Evolutionary conservation across 768 basidiomycete genomes (phyloP), one percentile per base, ranked within the genome.

Genomic region (Fistulinella prunicolor): DNA sequence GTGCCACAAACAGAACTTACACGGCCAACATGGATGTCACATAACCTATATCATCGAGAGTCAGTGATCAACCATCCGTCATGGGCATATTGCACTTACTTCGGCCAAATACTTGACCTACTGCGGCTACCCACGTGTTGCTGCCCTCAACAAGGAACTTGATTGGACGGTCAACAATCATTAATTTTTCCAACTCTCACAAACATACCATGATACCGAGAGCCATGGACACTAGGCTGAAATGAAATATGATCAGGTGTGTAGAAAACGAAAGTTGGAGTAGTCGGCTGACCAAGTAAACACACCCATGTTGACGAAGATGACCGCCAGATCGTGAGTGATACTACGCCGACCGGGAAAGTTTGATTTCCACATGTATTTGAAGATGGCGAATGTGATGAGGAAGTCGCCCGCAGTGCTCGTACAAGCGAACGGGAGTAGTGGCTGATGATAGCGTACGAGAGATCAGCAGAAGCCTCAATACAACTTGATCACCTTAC

Each of bases 21-120:
- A 49, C 44, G 6, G 47, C 47, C 17, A 55, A 14, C 54, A 55
- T 46, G 19, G 54, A 55, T 26, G 46, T 53, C 28, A 42, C 51
- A 22, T 55, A 55, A 8, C 47, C 54, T 53, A 21, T 6, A 30
- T 24, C 44, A 10, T 20, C 29, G 4, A 9, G 9, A 21, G 38
- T 46, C 9, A 40, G 4, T 36, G 10, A 14, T 16, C n/a, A 28
- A 19, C 9, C 17, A 36, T 35, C 4, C 19, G 21, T 3, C 14
- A 32, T 21, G 14, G n/a, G 5, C n/a, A 30, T 9, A 20, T 20
- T 16, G 6, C 10, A 46, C 54, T 49, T 32, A 16, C 54, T 46
- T 44, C 38, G 50, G 16, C 44, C 24, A 13, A 49, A 26, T 7
- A 46, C 23, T 14, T 42, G 24, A 3, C 54, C 54, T 9, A 52